A percentile compares a stretch with the other conserved stretches of the same genome.
Conservation (phyloP, 2,329 filamentous ascomycete genomes). For the Colletotrichum abscissum region DNA sequence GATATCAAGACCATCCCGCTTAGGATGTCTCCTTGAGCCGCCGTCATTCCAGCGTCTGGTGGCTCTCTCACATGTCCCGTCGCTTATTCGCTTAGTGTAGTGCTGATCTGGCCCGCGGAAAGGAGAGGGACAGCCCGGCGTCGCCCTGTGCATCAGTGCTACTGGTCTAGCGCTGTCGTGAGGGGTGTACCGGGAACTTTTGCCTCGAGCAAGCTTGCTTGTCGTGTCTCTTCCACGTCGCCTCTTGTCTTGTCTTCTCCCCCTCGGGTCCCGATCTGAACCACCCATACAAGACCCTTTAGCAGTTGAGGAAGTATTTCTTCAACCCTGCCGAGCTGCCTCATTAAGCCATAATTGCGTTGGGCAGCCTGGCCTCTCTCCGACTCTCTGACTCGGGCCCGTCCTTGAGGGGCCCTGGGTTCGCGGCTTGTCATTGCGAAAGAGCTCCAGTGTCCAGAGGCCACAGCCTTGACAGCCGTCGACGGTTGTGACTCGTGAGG, state of each 20-base stretch:
- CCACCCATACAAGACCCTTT: conserved; percentile 4
- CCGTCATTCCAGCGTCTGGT: conserved; percentile 11
- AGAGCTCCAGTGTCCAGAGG: not conserved
- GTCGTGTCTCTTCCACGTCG: not conserved
- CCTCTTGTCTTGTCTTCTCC: conserved; percentile 1
- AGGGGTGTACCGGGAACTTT: conserved; percentile 25
- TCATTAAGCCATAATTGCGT: conserved; percentile 22
- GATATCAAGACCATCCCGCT: not conserved
- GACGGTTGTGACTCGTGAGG: not conserved
- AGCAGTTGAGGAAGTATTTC: not conserved
- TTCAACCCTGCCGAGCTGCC: conserved; percentile 22
- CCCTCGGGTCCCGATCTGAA: not conserved
- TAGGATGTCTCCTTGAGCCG: not conserved
- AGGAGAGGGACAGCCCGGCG: conserved; percentile 28
- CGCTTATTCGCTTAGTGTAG: conserved; percentile 25
- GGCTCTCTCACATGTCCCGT: conserved; percentile 22
- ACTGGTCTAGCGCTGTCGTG: conserved; percentile 23
- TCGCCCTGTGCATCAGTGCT: conserved; percentile 27
- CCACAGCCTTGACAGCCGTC: not conserved
- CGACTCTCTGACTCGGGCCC: conserved; percentile 15
- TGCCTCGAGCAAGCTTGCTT: conserved; percentile 9
- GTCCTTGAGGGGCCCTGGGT: not conserved
- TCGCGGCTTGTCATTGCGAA: not conserved
- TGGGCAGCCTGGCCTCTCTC: conserved; percentile 4
- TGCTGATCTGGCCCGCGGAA: conserved; percentile 37